Conservation (phyloP, 306 rosid species). For the Prunus fruticosa region DNA sequence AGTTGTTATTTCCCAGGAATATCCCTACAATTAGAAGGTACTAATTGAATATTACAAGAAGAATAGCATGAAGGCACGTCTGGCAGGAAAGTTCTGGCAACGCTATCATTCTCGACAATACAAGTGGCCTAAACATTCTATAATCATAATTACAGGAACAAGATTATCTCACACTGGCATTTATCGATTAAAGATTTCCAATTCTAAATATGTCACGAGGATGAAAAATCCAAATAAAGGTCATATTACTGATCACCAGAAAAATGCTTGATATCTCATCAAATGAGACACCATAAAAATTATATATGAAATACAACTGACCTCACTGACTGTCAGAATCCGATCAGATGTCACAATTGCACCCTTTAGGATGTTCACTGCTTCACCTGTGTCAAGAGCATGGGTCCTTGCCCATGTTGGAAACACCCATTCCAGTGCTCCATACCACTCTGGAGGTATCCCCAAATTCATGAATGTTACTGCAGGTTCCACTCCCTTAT, state of each 20-base stretch:
- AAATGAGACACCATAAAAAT: slow-evolving; percentile 14
- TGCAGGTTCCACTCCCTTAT: slow-evolving; percentile 86
- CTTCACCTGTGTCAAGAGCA: slow-evolving; percentile 89
- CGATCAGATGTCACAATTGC: slow-evolving; percentile 87
- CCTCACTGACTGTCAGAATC: slow-evolving; percentile 88
- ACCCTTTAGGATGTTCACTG: slow-evolving; percentile 87
- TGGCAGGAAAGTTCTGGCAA: background rate
- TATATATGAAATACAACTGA: slow-evolving; percentile 24
- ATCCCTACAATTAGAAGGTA: slow-evolving; percentile 55
- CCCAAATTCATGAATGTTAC: slow-evolving; percentile 71
- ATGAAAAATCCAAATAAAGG: background rate
- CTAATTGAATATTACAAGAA: slow-evolving; percentile 8
- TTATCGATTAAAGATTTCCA: background rate
- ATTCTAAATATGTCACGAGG: background rate
- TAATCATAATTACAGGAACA: background rate
- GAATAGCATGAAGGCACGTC: slow-evolving; percentile 5
- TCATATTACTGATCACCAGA: slow-evolving; percentile 4
- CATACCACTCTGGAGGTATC: slow-evolving; percentile 75
- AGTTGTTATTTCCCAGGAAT: slow-evolving; percentile 88
- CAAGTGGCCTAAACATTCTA: slow-evolving; percentile 7
- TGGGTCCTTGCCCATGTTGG: slow-evolving; percentile 90
- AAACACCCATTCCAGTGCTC: slow-evolving; percentile 85
- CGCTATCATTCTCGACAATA: slow-evolving; percentile 1
- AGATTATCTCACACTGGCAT: background rate
- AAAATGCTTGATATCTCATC: slow-evolving; percentile 13